Conservation (phyloP, 257 asterid species). For the Anisodus acutangulus region DNA sequence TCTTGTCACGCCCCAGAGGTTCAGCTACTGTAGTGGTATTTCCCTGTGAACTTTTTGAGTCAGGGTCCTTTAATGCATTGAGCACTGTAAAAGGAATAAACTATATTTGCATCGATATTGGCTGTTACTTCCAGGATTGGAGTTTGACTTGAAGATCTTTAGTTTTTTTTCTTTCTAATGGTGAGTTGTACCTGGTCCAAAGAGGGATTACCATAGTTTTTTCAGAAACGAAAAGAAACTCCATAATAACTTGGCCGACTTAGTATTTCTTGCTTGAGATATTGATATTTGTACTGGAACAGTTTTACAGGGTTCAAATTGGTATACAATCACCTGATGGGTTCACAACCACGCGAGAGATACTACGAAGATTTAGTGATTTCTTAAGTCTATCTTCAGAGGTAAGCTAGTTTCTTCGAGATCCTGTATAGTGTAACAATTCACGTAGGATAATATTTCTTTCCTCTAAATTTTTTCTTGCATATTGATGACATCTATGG, state of each 20-base stretch:
- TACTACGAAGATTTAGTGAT: conserved; percentile 69
- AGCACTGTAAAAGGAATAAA: not conserved
- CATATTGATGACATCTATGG: conserved; percentile 1
- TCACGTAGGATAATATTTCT: conserved; percentile 12
- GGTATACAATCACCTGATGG: conserved; percentile 84
- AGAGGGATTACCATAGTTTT: not conserved
- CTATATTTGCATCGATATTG: not conserved
- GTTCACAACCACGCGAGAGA: conserved; percentile 54
- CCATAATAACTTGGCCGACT: not conserved
- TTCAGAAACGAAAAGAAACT: not conserved
- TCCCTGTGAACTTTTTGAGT: conserved; percentile 19
- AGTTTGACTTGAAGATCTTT: not conserved
- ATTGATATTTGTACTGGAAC: conserved; percentile 31
- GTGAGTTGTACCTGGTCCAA: conserved; percentile 20
- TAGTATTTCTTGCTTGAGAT: conserved; percentile 20
- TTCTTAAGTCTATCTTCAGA: conserved; percentile 67
- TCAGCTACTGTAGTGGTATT: conserved; percentile 71
- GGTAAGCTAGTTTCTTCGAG: conserved; percentile 46
- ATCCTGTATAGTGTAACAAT: not conserved
- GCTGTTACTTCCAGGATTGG: not conserved
- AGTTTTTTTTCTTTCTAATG: not conserved
- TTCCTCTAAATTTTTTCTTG: not conserved
- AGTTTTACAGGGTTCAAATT: conserved; percentile 83
- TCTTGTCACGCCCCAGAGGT: conserved; percentile 52
- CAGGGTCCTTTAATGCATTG: conserved; percentile 20